Evolutionary conservation across 768 basidiomycete genomes (phyloP).

Genomic region (Rhizopogon salebrosus): DNA sequence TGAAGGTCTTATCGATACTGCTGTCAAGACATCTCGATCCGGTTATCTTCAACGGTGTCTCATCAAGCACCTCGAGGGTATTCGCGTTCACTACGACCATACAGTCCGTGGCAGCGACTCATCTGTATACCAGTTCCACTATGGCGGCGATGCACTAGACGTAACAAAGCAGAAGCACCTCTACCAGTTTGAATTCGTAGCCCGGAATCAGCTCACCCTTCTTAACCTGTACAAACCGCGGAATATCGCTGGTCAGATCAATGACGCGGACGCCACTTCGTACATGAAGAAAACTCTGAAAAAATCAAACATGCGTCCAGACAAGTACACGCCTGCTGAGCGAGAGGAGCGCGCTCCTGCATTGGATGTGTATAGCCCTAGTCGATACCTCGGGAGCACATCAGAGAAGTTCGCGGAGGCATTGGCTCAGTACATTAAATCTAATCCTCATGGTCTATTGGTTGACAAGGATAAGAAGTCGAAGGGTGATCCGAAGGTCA

Average conservation of each 20-base stretch:
- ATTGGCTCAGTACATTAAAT: slow-evolving; percentile 71
- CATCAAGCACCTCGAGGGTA: slow-evolving; percentile 97
- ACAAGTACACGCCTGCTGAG: slow-evolving; percentile 39
- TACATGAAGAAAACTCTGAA: slow-evolving; percentile 93
- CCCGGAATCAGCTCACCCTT: slow-evolving; percentile 77
- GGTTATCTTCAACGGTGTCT: slow-evolving; percentile 97
- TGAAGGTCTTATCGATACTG: slow-evolving; percentile 98
- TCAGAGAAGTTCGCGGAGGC: slow-evolving; percentile 88
- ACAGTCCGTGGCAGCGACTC: slow-evolving; percentile 95
- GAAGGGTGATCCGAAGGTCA: slow-evolving; percentile 34
- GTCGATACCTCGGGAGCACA: slow-evolving; percentile 78
- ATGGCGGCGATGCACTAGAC: slow-evolving; percentile 94
- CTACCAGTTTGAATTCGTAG: slow-evolving; percentile 89
- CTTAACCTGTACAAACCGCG: slow-evolving; percentile 66
- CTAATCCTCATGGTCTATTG: slow-evolving; percentile 58
- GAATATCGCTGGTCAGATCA: slow-evolving; percentile 49
- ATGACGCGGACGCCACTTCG: slow-evolving; percentile 58
- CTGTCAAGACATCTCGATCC: slow-evolving; percentile 97
- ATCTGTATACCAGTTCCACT: slow-evolving; percentile 92
- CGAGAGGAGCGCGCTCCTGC: slow-evolving; percentile 65
- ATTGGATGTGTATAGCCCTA: slow-evolving; percentile 73
- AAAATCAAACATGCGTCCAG: slow-evolving; percentile 45
- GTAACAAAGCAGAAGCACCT: slow-evolving; percentile 97
- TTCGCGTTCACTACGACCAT: slow-evolving; percentile 95
- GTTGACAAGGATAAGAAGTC: slow-evolving; percentile 36